These are phyloP conservation scores for Fusarium equiseti DNA, from an alignment of 2,329 filamentous ascomycete species.

Conservation along the genomic window DNA sequence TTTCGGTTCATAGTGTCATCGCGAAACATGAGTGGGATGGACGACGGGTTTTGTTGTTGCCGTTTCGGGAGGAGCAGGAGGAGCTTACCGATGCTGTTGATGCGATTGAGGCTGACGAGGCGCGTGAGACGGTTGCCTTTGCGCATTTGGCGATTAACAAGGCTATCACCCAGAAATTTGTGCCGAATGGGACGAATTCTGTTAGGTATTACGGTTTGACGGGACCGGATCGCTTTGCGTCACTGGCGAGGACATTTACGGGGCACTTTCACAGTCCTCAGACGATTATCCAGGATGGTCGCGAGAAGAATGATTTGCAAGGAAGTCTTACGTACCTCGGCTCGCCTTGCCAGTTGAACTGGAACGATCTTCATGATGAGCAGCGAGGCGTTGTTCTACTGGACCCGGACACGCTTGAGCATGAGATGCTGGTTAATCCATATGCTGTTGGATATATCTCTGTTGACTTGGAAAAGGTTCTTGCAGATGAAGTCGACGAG, in stretches of 20 bases:
- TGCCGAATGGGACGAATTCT: background rate
- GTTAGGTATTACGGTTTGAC: constrained; percentile 31
- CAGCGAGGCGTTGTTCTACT: constrained; percentile 37
- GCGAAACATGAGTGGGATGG: constrained; percentile 37
- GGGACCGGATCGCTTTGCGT: constrained; percentile 33
- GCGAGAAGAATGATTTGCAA: background rate
- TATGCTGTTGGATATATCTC: constrained; percentile 34
- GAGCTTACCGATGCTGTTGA: constrained; percentile 33
- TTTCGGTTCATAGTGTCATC: constrained; percentile 33
- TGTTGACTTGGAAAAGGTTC: constrained; percentile 16
- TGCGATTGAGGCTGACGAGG: constrained; percentile 13
- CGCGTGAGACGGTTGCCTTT: constrained; percentile 39
- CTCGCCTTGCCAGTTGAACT: constrained; percentile 39
- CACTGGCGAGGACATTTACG: constrained; percentile 39
- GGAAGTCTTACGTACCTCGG: constrained; percentile 41
- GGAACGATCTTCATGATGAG: constrained; percentile 38
- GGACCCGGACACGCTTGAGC: constrained; percentile 34
- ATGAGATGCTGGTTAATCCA: constrained; percentile 36
- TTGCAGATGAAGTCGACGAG: constrained; percentile 8
- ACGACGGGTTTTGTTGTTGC: constrained; percentile 34
- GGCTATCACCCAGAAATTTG: constrained; percentile 36
- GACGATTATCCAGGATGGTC: constrained; percentile 27
- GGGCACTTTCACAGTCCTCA: constrained; percentile 43
- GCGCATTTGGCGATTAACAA: constrained; percentile 43
- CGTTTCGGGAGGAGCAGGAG: constrained; percentile 41